A percentile compares a stretch with the other conserved stretches of the same genome.
Evolutionary conservation across 768 basidiomycete genomes (phyloP).

Genomic region (Trametes cubensis): DNA sequence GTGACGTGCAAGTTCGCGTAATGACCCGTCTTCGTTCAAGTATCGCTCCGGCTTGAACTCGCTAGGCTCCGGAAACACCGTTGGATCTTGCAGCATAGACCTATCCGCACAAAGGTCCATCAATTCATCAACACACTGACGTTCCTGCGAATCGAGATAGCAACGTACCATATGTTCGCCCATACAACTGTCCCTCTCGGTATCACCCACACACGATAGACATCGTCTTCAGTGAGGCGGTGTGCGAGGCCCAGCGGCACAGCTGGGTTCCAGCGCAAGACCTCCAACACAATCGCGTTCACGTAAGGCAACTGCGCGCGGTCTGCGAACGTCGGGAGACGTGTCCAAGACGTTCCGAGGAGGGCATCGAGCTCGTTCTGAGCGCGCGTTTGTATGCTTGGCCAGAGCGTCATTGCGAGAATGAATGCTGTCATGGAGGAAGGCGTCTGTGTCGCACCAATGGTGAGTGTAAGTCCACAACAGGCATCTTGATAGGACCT

Average conservation of each 20-base stretch:
- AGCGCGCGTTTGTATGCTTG: constrained; percentile 32
- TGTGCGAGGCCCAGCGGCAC: constrained; percentile 33
- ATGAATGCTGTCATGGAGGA: constrained; percentile 40
- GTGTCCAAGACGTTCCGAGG: constrained; percentile 9
- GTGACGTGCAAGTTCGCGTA: constrained; percentile 19
- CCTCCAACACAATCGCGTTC: constrained; percentile 29
- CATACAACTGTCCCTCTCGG: constrained; percentile 34
- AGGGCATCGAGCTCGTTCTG: constrained; percentile 35
- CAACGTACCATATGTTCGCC: constrained; percentile 36
- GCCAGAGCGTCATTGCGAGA: constrained; percentile 43
- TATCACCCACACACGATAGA: constrained; percentile 33
- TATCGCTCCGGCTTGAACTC: constrained; percentile 36
- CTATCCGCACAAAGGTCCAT: constrained; percentile 10
- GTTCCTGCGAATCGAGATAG: background rate
- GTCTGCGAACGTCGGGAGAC: constrained; percentile 17
- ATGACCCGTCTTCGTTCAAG: constrained; percentile 12
- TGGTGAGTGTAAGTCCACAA: background rate
- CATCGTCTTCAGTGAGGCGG: constrained; percentile 32
- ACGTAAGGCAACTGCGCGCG: constrained; percentile 16
- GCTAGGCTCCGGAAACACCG: constrained; percentile 29
- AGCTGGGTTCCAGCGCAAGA: constrained; percentile 35
- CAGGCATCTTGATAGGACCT: background rate
- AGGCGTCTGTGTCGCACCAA: constrained; percentile 28
- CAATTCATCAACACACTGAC: background rate
- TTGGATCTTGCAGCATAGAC: constrained; percentile 35